Conservation (phyloP, 345 rosid genomes). For the Acer negundo region DNA sequence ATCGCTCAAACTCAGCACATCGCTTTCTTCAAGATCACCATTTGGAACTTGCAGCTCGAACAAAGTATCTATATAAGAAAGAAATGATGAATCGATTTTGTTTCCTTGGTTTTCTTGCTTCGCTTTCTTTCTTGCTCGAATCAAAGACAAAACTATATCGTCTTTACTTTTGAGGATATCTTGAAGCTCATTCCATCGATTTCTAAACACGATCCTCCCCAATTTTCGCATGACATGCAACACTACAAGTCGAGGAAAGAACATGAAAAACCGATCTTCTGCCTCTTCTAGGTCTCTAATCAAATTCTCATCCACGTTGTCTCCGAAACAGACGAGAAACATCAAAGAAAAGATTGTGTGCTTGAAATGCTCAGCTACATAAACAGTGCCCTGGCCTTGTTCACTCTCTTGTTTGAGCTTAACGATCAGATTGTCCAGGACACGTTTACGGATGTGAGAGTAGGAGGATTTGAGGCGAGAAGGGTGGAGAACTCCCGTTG, state of each 20-base stretch:
- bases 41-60: constrained; percentile 12
- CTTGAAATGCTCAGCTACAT: background rate
- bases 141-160: background rate
- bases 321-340: constrained; percentile 7
- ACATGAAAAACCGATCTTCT: background rate
- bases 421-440: background rate
- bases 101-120: constrained; percentile 5
- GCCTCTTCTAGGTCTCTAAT: background rate
- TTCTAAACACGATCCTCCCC: constrained; percentile 5
- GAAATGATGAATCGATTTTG: background rate
- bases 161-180: background rate
- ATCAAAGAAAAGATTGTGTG: background rate
- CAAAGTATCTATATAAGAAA: constrained; percentile 15
- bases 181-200: background rate
- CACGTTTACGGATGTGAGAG: constrained; percentile 5
- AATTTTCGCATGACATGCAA: background rate
- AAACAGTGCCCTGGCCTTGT: background rate
- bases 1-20: constrained; percentile 11
- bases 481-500: constrained; percentile 23
- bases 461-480: background rate
- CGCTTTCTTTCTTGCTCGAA: constrained; percentile 9
- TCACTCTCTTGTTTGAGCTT: background rate
- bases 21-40: constrained; percentile 16
- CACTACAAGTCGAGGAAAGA: background rate
- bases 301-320: constrained; percentile 5